Base-by-base conservation (phyloP, 2,329 filamentous ascomycete genomes). In the Paracorniculantispora psalliotae region DNA sequence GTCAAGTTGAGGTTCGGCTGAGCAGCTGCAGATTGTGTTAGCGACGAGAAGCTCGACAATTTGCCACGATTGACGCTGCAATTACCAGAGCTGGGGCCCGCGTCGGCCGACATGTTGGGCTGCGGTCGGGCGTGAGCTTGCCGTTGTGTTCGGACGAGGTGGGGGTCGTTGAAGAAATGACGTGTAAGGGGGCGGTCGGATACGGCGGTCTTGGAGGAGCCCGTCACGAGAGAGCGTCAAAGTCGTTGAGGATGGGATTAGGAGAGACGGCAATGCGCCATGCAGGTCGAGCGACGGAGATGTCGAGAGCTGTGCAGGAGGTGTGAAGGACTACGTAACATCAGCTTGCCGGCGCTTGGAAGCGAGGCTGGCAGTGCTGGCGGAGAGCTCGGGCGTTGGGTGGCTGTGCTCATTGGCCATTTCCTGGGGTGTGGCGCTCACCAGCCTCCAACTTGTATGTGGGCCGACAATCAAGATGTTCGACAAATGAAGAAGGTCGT, bases 1-100 rank as follows among this genome's bases (percentile, higher is more conserved):
- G 87, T 90, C 65, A 97, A 85, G 77, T 96, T 96, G 67, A 96
- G 83, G 74, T 88, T 89, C 63, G 87, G 85, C 64, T 78, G 77
- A 66, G 76, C 82, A 85, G 63, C 62, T 58, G 26, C 6, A 23
- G 15, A 37, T 43, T 30, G 12, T 10, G 39, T 51, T 17, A 58
- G 33, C 37, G 28, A 17, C 19, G 50, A n/a, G 9, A 23, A n/a
- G 8, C 8, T 5, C 2, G 6, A 17, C 25, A 8, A n/a, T 17
- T 23, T 6, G 8, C 19, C 4, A 50, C 4, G 19, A 21, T 23
- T 30, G 37, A 50, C 10, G 37, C 26, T 8, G 21, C 23, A 51
- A 48, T 19, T 58, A 61, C 59, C 54, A 55, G 59, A 57, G 44
- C 41, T 46, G 43, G 48, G 41, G 49, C 55, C 49, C 37, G 59